Percentiles rank a stretch among this genome's conserved stretches.
Evolutionary conservation across 2,329 filamentous ascomycete species (phyloP).

Genomic region (Monilinia laxa): DNA sequence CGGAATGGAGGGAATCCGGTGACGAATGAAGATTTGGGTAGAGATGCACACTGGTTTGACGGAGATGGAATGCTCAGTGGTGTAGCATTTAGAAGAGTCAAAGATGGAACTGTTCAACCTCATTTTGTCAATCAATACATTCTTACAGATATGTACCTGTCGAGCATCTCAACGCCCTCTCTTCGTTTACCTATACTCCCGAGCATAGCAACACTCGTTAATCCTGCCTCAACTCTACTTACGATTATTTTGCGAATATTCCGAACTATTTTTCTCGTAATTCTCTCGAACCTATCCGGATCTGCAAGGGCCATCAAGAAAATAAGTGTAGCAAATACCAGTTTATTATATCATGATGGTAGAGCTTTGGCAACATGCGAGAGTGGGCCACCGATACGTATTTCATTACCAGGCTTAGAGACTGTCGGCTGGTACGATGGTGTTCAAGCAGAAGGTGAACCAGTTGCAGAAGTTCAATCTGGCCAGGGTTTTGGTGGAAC

Average conservation of each 20-base stretch:
- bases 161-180: constrained; percentile 48
- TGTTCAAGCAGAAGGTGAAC: constrained; percentile 52
- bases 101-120: constrained; percentile 49
- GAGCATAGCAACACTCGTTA: constrained; percentile 65
- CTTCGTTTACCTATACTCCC: constrained; percentile 60
- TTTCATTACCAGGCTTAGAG: constrained; percentile 61
- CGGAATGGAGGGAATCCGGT: constrained; percentile 71
- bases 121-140: constrained; percentile 70
- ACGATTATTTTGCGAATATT: constrained; percentile 52
- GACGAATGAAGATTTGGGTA: constrained; percentile 57
- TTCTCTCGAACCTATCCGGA: constrained; percentile 58
- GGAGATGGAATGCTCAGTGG: constrained; percentile 74
- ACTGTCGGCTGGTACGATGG: constrained; percentile 73
- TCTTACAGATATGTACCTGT: constrained; percentile 64
- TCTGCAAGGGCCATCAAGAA: constrained; percentile 59
- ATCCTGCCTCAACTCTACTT: constrained; percentile 54
- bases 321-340: constrained; percentile 70
- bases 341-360: constrained; percentile 65
- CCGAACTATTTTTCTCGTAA: constrained; percentile 56
- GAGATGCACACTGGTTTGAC: constrained; percentile 72
- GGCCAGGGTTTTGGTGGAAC: constrained; percentile 55
- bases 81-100: constrained; percentile 55
- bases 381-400: constrained; percentile 66
- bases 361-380: constrained; percentile 68
- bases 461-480: constrained; percentile 42